Evolutionary conservation across 768 basidiomycete genomes (phyloP), one percentile per base, ranked within the genome.

Genomic region (Lactifluus rugatus): DNA sequence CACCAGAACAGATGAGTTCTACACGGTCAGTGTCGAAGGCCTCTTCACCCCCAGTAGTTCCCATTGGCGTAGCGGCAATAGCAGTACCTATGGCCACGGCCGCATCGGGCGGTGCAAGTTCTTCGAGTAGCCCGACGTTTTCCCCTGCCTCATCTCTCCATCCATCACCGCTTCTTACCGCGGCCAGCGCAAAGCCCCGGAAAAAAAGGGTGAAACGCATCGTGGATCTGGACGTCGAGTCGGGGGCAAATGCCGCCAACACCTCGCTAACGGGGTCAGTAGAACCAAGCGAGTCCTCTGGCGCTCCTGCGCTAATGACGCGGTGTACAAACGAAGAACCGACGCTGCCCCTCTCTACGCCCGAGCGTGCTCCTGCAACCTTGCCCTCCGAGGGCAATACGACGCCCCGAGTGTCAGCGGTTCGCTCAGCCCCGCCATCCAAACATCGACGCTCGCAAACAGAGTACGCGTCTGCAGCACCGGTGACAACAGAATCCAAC

Each of bases 121-220:
- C 58, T 57, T 57, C 62, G 54, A 51, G 53, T 62, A 59, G 73
- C 75, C 28, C 64, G 52, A 21, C 62, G 53, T 45, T 68, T 66
- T 26, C 68, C 1, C 72, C 77, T 16, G 68, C 73, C 0, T 69
- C 73, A 0, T 76, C 75, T 2, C 75, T 72, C 39, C 67, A 73
- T 39, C 66, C 74, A 6, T 80, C 82, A 1, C 78, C 84, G 7
- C 71, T 73, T 54, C 67, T 78, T 16, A 67, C 59, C 9, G 65
- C 71, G 32, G 70, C 73, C 9, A 69, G 70, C 31, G 79, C 78
- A 57, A 70, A 75, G 37, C 78, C 79, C 58, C 77, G 77, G 57
- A 84, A 82, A 71, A 86, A 80, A 70, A 71, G 74, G 51, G 17
- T 28, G 37, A 88, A 84, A 66, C 83, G 91, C 16, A 85, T 93